These are phyloP conservation scores for Beauveria bassiana DNA, from an alignment of 2,329 filamentous ascomycete species.

Conservation along the genomic window DNA sequence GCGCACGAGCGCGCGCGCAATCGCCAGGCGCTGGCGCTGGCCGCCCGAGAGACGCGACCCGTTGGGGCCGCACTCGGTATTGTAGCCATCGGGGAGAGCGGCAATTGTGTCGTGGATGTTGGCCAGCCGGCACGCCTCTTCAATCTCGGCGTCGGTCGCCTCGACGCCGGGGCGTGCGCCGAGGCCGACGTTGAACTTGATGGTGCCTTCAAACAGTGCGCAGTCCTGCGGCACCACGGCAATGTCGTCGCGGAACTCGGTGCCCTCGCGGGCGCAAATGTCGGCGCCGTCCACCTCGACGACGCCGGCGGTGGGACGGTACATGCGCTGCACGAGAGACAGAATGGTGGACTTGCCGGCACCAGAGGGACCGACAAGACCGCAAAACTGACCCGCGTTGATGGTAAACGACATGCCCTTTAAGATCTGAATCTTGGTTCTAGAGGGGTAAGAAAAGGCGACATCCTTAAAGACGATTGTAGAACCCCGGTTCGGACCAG, in stretches of 20 bases:
- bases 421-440: slow-evolving; percentile 51
- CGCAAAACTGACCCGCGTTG: slow-evolving; percentile 51
- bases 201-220: slow-evolving; percentile 48
- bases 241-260: slow-evolving; percentile 43
- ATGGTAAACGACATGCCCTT: slow-evolving; percentile 48
- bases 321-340: slow-evolving; percentile 44
- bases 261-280: slow-evolving; percentile 33
- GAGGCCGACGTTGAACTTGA: slow-evolving; percentile 48
- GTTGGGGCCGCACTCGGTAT: slow-evolving; percentile 62
- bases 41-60: slow-evolving; percentile 70
- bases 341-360: slow-evolving; percentile 62
- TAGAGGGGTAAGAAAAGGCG: slow-evolving; percentile 57
- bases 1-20: slow-evolving; percentile 68
- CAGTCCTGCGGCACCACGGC: slow-evolving; percentile 51
- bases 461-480: slow-evolving; percentile 51
- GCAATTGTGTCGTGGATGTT: slow-evolving; percentile 64
- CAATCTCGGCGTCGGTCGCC: slow-evolving; percentile 52
- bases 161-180: slow-evolving; percentile 46
- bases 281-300: slow-evolving; percentile 39
- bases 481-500: slow-evolving; percentile 26
- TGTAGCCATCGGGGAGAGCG: slow-evolving; percentile 55
- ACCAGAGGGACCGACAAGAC: slow-evolving; percentile 57
- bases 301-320: slow-evolving; percentile 32
- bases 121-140: slow-evolving; percentile 57
- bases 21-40: slow-evolving; percentile 69